phyloP scores from a whole-genome alignment of 1,284 basidiomycete genomes.

The Ustilago esculenta region DNA sequence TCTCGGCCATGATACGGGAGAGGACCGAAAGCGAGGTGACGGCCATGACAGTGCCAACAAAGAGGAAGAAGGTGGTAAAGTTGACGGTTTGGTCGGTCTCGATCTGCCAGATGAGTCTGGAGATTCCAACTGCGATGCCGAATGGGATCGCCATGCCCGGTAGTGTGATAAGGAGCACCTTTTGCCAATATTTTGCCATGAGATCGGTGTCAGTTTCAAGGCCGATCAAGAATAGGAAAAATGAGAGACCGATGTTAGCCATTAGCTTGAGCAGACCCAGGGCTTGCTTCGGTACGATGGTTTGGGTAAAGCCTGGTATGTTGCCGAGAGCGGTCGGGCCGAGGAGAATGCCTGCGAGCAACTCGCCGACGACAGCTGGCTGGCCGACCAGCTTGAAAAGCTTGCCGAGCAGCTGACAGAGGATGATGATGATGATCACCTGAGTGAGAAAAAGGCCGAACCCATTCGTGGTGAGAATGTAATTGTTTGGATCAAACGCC shows the following conservation, averaged over 20 bases:
- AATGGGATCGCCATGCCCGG: slow-evolving; percentile 58
- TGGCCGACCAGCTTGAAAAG: slow-evolving; percentile 44
- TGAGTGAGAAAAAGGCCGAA: slow-evolving; percentile 51
- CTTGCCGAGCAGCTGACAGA: slow-evolving; percentile 45
- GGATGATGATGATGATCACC: slow-evolving; percentile 48
- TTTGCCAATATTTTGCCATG: slow-evolving; percentile 50
- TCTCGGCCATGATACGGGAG: slow-evolving; percentile 52
- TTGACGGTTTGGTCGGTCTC: slow-evolving; percentile 44
- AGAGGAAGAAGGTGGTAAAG: slow-evolving; percentile 58
- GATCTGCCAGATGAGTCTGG: slow-evolving; percentile 44
- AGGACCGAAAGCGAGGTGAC: slow-evolving; percentile 52
- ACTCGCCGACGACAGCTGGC: slow-evolving; percentile 50
- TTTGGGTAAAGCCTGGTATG: slow-evolving; percentile 49
- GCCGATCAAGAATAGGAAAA: slow-evolving; percentile 56
- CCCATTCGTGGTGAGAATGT: slow-evolving; percentile 40
- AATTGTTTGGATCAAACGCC: slow-evolving; percentile 40
- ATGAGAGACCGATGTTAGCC: slow-evolving; percentile 43
- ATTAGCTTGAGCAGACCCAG: slow-evolving; percentile 46
- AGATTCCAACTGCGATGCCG: slow-evolving; percentile 51
- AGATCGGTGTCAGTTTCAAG: slow-evolving; percentile 57
- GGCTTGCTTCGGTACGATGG: slow-evolving; percentile 36
- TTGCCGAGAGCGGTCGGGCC: slow-evolving; percentile 51
- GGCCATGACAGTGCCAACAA: slow-evolving; percentile 58
- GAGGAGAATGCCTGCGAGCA: slow-evolving; percentile 49
- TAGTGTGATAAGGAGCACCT: slow-evolving; percentile 50